Percentiles rank a stretch among this genome's conserved stretches.
phyloP scores from a whole-genome alignment of 2,329 filamentous ascomycete genomes.

The Trichoderma sp. region DNA sequence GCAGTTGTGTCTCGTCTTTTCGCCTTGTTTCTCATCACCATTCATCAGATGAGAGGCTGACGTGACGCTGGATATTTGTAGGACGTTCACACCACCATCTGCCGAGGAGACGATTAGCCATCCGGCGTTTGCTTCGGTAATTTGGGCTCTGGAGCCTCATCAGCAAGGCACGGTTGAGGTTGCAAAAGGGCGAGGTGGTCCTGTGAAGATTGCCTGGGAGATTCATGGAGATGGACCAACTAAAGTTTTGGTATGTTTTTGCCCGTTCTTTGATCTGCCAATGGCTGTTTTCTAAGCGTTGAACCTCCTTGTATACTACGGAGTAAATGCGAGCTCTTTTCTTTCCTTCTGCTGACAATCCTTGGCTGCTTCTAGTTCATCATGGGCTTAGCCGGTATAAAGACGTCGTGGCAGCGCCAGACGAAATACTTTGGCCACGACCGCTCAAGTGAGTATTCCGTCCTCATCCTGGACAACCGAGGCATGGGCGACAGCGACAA shows the following conservation, averaged over 20 bases:
- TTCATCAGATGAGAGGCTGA: not conserved
- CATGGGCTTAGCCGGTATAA: constrained; percentile 72
- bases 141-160: constrained; percentile 68
- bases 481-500: constrained; percentile 80
- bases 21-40: not conserved
- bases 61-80: not conserved
- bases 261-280: not conserved
- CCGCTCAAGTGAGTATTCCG: constrained; percentile 63
- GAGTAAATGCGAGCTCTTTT: not conserved
- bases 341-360: not conserved
- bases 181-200: constrained; percentile 69
- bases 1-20: not conserved
- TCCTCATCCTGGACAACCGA: constrained; percentile 78
- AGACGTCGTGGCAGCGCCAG: constrained; percentile 76
- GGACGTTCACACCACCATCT: constrained; percentile 37
- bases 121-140: constrained; percentile 62
- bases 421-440: constrained; percentile 78
- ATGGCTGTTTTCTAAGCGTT: not conserved
- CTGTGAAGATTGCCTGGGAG: constrained; percentile 74
- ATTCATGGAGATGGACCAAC: constrained; percentile 71
- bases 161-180: constrained; percentile 60
- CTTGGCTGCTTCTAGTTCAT: constrained; percentile 59
- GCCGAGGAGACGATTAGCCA: constrained; percentile 60
- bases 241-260: constrained; percentile 64
- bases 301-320: not conserved